These are phyloP conservation scores for Hypoxylon trugodes DNA, from an alignment of 495 filamentous ascomycete genomes.

Conservation along the genomic window DNA sequence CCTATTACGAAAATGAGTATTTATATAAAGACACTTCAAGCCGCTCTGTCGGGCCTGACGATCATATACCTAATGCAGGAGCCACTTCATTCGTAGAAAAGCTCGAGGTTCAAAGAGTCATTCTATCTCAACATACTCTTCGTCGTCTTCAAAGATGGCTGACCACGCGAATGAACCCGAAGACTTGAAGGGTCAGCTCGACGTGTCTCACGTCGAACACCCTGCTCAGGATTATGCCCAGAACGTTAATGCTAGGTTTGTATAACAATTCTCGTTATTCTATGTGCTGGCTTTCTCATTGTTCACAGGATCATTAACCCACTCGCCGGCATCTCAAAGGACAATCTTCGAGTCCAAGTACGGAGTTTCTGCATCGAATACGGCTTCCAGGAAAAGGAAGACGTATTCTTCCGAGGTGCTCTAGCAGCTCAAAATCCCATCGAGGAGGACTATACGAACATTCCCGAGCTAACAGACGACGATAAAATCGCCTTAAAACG, in stretches of 20 bases:
- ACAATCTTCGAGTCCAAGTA: slow-evolving; percentile 59
- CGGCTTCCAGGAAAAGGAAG: slow-evolving; percentile 53
- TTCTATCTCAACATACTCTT: slow-evolving; percentile 2
- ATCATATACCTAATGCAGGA: slow-evolving; percentile 9
- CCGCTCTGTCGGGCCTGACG: slow-evolving; percentile 9
- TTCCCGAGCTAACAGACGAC: slow-evolving; percentile 55
- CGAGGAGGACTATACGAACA: slow-evolving; percentile 45
- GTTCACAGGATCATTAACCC: slow-evolving; percentile 51
- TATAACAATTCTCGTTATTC: background rate
- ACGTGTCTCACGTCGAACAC: slow-evolving; percentile 15
- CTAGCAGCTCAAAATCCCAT: slow-evolving; percentile 55
- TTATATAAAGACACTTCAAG: slow-evolving; percentile 15
- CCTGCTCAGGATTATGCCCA: slow-evolving; percentile 6
- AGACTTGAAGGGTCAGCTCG: slow-evolving; percentile 5
- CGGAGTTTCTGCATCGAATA: slow-evolving; percentile 58
- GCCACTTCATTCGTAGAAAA: slow-evolving; percentile 5
- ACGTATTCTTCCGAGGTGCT: slow-evolving; percentile 62
- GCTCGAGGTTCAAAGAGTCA: slow-evolving; percentile 1
- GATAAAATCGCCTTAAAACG: slow-evolving; percentile 55
- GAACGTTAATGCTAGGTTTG: slow-evolving; percentile 31
- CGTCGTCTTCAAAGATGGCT: slow-evolving; percentile 15
- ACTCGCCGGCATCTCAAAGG: slow-evolving; percentile 56
- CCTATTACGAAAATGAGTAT: too few species aligned
- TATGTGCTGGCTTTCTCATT: background rate
- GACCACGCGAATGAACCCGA: slow-evolving; percentile 2